Evolutionary conservation across 768 basidiomycete genomes (phyloP).

Genomic region (Tylopilus sp.): DNA sequence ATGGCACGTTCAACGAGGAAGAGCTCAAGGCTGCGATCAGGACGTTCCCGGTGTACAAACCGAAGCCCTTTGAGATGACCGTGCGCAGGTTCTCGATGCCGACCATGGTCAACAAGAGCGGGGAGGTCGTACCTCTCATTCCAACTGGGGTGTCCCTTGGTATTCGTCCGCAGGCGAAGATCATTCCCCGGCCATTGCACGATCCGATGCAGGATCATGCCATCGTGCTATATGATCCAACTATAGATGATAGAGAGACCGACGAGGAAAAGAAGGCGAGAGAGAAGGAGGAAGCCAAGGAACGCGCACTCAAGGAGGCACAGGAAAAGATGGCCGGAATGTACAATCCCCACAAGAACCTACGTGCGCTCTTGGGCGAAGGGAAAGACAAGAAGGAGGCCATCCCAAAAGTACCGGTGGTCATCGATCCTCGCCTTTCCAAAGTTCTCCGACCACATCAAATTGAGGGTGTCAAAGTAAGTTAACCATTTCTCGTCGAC

Average conservation of each 20-base stretch:
- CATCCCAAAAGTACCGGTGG: slow-evolving; percentile 84
- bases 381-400: slow-evolving; percentile 63
- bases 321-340: slow-evolving; percentile 66
- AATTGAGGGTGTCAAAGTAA: slow-evolving; percentile 95
- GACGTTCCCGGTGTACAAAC: slow-evolving; percentile 76
- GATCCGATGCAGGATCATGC: slow-evolving; percentile 98
- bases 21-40: slow-evolving; percentile 60
- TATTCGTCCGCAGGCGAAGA: slow-evolving; percentile 71
- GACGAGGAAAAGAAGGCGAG: slow-evolving; percentile 78
- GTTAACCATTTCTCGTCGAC: not conserved
- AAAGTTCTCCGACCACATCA: slow-evolving; percentile 97
- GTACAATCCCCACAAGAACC: slow-evolving; percentile 90
- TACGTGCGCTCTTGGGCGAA: slow-evolving; percentile 75
- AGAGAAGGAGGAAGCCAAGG: slow-evolving; percentile 69
- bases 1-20: slow-evolving; percentile 60
- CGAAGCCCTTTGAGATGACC: slow-evolving; percentile 66
- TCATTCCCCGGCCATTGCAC: slow-evolving; percentile 89
- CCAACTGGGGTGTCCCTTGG: slow-evolving; percentile 78
- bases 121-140: slow-evolving; percentile 52
- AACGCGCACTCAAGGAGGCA: slow-evolving; percentile 59
- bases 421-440: slow-evolving; percentile 85
- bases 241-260: slow-evolving; percentile 88
- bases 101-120: slow-evolving; percentile 68
- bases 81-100: slow-evolving; percentile 81
- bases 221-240: slow-evolving; percentile 96